Evolutionary conservation across 805 yeast genomes (phyloP).

Genomic region (Cyberlindnera subsufficiens): DNA sequence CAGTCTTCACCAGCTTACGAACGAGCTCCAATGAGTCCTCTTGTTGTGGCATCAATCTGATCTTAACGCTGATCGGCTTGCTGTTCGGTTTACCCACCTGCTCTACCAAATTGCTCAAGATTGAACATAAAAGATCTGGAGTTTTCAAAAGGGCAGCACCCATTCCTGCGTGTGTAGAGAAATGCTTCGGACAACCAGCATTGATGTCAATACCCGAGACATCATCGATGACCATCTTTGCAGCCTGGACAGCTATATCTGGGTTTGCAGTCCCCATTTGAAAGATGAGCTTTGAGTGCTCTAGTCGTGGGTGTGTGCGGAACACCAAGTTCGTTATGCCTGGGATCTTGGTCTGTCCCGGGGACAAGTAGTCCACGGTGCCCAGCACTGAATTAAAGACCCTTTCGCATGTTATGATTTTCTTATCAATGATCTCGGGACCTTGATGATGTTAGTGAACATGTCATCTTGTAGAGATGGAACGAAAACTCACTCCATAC

Average conservation of each 20-base stretch:
- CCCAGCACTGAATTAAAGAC: conserved; percentile 47
- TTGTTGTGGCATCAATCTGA: conserved; percentile 64
- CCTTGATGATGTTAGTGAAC: conserved; percentile 21
- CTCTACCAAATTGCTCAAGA: conserved; percentile 61
- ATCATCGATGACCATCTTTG: conserved; percentile 70
- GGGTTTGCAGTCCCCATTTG: conserved; percentile 89
- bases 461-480: background rate
- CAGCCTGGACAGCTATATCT: conserved; percentile 84
- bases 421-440: conserved; percentile 90
- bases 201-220: conserved; percentile 92
- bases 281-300: conserved; percentile 66
- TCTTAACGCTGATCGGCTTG: conserved; percentile 88
- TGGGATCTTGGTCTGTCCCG: conserved; percentile 35
- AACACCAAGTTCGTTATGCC: conserved; percentile 58
- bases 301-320: conserved; percentile 62
- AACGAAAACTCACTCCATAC: conserved; percentile 61
- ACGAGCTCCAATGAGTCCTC: conserved; percentile 60
- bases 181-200: conserved; percentile 97
- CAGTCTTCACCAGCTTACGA: conserved; percentile 57
- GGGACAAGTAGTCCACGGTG: conserved; percentile 55
- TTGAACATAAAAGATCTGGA: conserved; percentile 72
- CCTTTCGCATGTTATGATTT: conserved; percentile 66
- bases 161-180: conserved; percentile 93
- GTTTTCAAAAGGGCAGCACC: conserved; percentile 87
- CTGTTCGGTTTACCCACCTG: conserved; percentile 72